phyloP scores from a whole-genome alignment of 2,329 filamentous ascomycete species.

The Beauveria brongniartii region DNA sequence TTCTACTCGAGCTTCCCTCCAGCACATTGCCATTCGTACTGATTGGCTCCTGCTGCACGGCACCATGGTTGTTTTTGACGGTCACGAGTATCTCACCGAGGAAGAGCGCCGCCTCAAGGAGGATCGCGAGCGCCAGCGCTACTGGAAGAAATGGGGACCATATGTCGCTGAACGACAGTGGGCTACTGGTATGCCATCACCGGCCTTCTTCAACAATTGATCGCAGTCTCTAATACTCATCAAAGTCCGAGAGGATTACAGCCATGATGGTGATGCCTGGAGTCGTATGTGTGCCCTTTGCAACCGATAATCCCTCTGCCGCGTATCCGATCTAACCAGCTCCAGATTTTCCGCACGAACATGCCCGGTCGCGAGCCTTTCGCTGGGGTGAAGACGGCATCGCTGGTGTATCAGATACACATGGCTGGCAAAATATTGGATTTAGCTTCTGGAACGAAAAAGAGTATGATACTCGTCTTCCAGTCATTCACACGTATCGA shows the following conservation, averaged over 20 bases:
- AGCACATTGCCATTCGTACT: not conserved
- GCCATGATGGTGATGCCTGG: constrained; percentile 86
- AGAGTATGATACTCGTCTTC: constrained; percentile 53
- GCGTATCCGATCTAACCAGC: constrained; percentile 6
- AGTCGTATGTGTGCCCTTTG: constrained; percentile 55
- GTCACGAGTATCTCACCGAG: constrained; percentile 76
- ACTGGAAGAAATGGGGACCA: constrained; percentile 98
- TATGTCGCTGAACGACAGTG: constrained; percentile 93
- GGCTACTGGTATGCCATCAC: constrained; percentile 62
- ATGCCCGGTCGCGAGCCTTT: constrained; percentile 80
- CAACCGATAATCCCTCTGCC: constrained; percentile 19
- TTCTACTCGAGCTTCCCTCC: not conserved
- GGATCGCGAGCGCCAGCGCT: constrained; percentile 73
- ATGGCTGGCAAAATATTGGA: constrained; percentile 84
- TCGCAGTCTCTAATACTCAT: constrained; percentile 14
- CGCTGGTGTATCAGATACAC: constrained; percentile 84
- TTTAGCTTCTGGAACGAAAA: constrained; percentile 98
- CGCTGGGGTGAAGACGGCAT: constrained; percentile 97
- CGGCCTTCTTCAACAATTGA: not conserved
- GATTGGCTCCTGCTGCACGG: not conserved
- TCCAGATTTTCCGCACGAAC: constrained; percentile 85
- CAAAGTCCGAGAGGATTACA: constrained; percentile 80
- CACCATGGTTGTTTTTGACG: constrained; percentile 82
- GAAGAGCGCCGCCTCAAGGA: constrained; percentile 87
- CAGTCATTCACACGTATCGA: not conserved